These are phyloP conservation scores for Selaginella moellendorffii DNA, from an alignment of 75 land plant genomes.

Conservation along the genomic window DNA sequence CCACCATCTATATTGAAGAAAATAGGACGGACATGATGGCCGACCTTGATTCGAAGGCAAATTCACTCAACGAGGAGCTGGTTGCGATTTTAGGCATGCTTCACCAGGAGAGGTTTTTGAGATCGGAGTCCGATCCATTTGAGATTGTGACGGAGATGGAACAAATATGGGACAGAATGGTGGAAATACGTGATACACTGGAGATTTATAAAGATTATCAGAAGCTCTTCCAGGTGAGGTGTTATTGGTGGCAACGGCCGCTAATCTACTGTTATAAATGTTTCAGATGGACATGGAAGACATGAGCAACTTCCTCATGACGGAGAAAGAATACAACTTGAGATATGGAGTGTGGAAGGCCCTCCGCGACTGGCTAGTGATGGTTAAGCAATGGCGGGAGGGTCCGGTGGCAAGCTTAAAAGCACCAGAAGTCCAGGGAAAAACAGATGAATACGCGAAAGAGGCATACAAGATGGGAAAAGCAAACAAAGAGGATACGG, in stretches of 20 bases:
- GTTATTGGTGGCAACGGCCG: no score
- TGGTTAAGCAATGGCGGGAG: slow-evolving; percentile 22
- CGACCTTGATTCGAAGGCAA: slow-evolving; percentile 15
- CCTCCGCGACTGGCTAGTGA: slow-evolving; percentile 22
- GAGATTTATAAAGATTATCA: slow-evolving; percentile 23
- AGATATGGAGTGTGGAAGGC: slow-evolving; percentile 32
- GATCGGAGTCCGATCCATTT: slow-evolving; percentile 20
- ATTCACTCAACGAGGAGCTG: slow-evolving; percentile 24
- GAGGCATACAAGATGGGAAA: slow-evolving; percentile 33
- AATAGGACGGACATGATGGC: slow-evolving; percentile 16
- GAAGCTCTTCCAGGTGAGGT: slow-evolving; percentile 28
- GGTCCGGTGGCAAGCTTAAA: slow-evolving; percentile 17
- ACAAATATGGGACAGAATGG: slow-evolving; percentile 17
- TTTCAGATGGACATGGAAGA: slow-evolving; percentile 26
- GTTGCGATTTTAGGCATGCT: slow-evolving; percentile 21
- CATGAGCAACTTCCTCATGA: slow-evolving; percentile 22
- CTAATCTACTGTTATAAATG: background rate
- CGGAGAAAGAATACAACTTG: slow-evolving; percentile 27
- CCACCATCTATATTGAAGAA: slow-evolving; percentile 16
- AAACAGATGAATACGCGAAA: slow-evolving; percentile 26
- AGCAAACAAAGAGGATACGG: slow-evolving; percentile 30
- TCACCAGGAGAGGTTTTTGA: slow-evolving; percentile 16
- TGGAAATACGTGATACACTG: slow-evolving; percentile 15
- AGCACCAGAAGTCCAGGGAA: slow-evolving; percentile 10
- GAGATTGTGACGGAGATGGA: slow-evolving; percentile 22